Evolutionary conservation across 495 filamentous ascomycete genomes (phyloP).

Genomic region (Xylona heveae): DNA sequence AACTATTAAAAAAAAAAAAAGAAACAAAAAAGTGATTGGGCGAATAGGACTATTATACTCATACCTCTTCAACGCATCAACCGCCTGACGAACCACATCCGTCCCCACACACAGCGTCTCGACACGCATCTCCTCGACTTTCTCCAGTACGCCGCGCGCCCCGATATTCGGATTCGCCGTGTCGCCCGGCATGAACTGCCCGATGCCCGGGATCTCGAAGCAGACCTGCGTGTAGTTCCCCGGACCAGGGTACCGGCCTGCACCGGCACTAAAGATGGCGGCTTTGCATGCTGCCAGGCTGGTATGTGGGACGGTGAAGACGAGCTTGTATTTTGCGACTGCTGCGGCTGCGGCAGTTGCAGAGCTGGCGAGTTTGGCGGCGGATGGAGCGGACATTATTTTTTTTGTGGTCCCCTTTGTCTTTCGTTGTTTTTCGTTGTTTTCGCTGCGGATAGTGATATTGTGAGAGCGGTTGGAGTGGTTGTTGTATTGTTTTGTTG

Average conservation of each 20-base stretch:
- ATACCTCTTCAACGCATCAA: conserved; percentile 39
- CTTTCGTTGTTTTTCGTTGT: too few species aligned
- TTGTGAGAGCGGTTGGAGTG: too few species aligned
- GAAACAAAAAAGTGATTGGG: too few species aligned
- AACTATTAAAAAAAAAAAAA: conserved; percentile 4
- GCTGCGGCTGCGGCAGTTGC: too few species aligned
- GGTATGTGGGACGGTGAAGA: conserved; percentile 32
- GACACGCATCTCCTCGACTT: conserved; percentile 26
- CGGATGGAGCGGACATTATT: too few species aligned
- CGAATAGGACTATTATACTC: too few species aligned
- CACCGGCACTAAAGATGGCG: conserved; percentile 42
- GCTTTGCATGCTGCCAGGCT: conserved; percentile 28
- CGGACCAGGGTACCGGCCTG: conserved; percentile 32
- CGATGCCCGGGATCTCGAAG: conserved; percentile 30
- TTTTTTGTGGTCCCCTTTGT: too few species aligned
- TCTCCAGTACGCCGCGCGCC: conserved; percentile 24
- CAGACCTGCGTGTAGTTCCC: conserved; percentile 41
- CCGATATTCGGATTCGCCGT: conserved; percentile 39
- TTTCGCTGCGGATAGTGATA: too few species aligned
- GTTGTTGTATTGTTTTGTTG: too few species aligned
- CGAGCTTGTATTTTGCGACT: conserved; percentile 31
- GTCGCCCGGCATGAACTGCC: conserved; percentile 35
- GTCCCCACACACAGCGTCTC: conserved; percentile 28
- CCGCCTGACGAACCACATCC: conserved; percentile 21
- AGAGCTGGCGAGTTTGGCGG: too few species aligned